Evolutionary conservation across 192 early-diverging fungal genomes (phyloP).

Genomic region (Linnemannia hyalina): DNA sequence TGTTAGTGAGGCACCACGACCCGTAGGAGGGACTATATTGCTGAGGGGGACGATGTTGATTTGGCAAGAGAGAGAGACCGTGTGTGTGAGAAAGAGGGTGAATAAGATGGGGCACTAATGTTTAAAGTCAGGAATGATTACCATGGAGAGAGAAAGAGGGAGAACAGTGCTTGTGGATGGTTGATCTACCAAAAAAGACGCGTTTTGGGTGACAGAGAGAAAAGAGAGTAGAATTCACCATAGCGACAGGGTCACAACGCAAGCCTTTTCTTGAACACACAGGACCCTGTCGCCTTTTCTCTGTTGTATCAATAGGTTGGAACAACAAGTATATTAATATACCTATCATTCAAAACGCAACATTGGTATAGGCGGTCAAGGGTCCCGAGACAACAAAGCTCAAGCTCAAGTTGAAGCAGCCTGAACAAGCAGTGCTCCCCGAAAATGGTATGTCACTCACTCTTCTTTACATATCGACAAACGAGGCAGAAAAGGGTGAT

Average conservation of each 20-base stretch:
- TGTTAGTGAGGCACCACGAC: background rate
- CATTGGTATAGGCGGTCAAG: slow-evolving; percentile 25
- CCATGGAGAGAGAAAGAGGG: background rate
- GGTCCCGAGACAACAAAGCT: slow-evolving; percentile 42
- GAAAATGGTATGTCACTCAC: slow-evolving; percentile 28
- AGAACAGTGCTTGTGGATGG: background rate
- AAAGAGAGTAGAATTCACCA: background rate
- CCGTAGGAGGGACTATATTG: background rate
- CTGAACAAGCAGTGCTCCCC: slow-evolving; percentile 32
- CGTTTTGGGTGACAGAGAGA: background rate
- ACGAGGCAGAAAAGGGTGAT: too few species aligned
- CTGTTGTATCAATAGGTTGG: background rate
- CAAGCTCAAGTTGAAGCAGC: slow-evolving; percentile 55
- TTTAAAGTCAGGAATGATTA: background rate
- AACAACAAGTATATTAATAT: background rate
- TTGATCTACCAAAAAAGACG: slow-evolving; percentile 5
- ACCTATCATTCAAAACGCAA: background rate
- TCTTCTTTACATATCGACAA: background rate
- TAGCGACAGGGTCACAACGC: background rate
- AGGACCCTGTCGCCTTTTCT: background rate
- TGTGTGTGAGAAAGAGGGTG: background rate
- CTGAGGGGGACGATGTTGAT: background rate
- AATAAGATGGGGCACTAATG: background rate
- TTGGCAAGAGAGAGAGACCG: background rate
- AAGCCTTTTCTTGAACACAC: background rate